Evolutionary conservation across 2,329 filamentous ascomycete genomes (phyloP).

Genomic region (Cladosporium velox): DNA sequence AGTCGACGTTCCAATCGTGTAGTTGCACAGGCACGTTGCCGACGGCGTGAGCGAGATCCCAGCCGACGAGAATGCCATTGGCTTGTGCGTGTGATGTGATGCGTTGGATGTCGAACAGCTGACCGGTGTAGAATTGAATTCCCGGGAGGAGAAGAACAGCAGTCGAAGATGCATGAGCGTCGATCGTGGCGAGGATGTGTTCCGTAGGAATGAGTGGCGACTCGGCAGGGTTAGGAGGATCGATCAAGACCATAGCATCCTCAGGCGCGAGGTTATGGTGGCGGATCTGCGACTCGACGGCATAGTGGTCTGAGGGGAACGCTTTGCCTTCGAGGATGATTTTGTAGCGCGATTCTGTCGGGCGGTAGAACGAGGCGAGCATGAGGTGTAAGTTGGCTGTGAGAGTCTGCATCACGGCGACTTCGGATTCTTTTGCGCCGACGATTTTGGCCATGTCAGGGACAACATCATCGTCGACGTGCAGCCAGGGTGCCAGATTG

Average conservation of each 20-base stretch:
- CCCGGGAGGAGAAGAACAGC: constrained; percentile 80
- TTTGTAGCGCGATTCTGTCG: constrained; percentile 67
- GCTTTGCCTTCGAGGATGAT: constrained; percentile 88
- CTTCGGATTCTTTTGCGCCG: constrained; percentile 70
- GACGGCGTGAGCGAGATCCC: constrained; percentile 85
- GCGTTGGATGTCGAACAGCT: constrained; percentile 76
- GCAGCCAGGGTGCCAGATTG: constrained; percentile 70
- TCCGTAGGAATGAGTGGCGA: constrained; percentile 63
- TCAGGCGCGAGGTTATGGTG: constrained; percentile 68
- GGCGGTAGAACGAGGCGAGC: constrained; percentile 81
- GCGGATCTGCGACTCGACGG: constrained; percentile 76
- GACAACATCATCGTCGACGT: constrained; percentile 75
- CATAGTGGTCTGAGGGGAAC: constrained; percentile 88
- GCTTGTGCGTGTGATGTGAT: constrained; percentile 78
- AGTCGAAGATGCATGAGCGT: constrained; percentile 69
- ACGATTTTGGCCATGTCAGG: constrained; percentile 71
- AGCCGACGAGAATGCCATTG: constrained; percentile 72
- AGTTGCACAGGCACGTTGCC: constrained; percentile 79
- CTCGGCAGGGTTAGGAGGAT: constrained; percentile 55
- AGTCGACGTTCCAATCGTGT: constrained; percentile 89
- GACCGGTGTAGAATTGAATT: constrained; percentile 89
- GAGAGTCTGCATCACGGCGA: constrained; percentile 85
- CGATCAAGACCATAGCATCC: constrained; percentile 72
- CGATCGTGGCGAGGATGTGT: constrained; percentile 71
- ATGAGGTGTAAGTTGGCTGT: constrained; percentile 80